Evolutionary conservation across 345 rosid genomes (phyloP).

Genomic region (Arabis hirsuta): DNA sequence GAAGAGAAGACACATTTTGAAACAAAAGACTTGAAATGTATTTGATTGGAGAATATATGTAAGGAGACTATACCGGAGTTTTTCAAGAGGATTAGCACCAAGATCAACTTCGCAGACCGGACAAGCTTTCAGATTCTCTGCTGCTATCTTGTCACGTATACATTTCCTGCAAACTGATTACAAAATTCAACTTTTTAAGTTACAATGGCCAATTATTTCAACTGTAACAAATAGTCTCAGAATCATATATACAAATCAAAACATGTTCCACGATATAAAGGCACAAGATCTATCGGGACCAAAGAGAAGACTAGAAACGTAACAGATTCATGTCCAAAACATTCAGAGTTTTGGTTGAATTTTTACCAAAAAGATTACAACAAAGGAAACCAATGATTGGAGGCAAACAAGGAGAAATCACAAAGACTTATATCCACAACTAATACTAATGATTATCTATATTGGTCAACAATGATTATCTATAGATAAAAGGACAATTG

Average conservation of each 20-base stretch:
- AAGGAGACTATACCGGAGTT: slow-evolving; percentile 28
- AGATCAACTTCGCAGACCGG: slow-evolving; percentile 39
- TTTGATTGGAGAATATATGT: slow-evolving; percentile 7
- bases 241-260: not conserved
- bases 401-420: not conserved
- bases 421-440: slow-evolving; percentile 2
- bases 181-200: not conserved
- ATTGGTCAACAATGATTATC: not conserved
- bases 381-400: slow-evolving; percentile 1
- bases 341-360: not conserved
- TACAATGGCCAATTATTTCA: not conserved
- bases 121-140: slow-evolving; percentile 25
- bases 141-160: slow-evolving; percentile 18
- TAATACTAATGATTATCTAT: not conserved
- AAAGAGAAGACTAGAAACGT: slow-evolving; percentile 8
- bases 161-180: slow-evolving; percentile 36
- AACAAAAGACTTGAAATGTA: not conserved
- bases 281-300: not conserved
- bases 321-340: slow-evolving; percentile 10
- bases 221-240: not conserved
- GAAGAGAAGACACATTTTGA: slow-evolving; percentile 7
- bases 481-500: not conserved
- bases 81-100: slow-evolving; percentile 30
- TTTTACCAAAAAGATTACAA: not conserved
- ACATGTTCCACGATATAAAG: not conserved